A percentile compares a stretch with the other conserved stretches of the same genome.
These are phyloP conservation scores for Ustilago lituana DNA, from an alignment of 1,284 basidiomycete genomes.

Conservation along the genomic window DNA sequence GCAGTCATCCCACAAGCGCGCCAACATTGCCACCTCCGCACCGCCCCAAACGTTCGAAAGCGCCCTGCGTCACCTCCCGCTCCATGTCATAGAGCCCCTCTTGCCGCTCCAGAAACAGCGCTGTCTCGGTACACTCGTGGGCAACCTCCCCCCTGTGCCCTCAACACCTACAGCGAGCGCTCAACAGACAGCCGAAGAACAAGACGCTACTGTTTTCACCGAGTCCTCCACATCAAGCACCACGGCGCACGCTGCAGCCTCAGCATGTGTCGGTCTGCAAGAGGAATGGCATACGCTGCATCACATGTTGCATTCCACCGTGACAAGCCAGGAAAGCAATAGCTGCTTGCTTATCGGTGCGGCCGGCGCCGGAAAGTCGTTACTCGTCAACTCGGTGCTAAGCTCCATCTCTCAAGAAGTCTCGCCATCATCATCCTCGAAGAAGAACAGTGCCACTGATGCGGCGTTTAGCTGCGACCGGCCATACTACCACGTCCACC, in stretches of 20 bases:
- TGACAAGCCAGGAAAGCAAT: constrained; percentile 57
- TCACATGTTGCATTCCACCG: constrained; percentile 41
- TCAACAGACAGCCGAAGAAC: neutral
- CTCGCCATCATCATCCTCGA: neutral
- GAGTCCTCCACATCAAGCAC: neutral
- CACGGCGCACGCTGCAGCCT: constrained; percentile 7
- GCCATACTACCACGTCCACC: constrained; percentile 50
- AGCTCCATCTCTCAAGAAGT: constrained; percentile 6
- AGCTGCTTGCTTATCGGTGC: constrained; percentile 61
- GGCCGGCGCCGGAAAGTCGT: constrained; percentile 51
- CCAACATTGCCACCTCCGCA: neutral
- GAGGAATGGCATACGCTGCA: constrained; percentile 53
- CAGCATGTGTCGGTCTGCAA: constrained; percentile 48
- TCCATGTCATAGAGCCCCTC: constrained; percentile 5
- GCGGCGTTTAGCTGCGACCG: neutral
- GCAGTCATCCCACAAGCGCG: constrained; percentile 6
- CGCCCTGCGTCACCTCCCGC: constrained; percentile 12
- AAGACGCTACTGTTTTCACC: constrained; percentile 17
- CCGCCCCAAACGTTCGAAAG: constrained; percentile 6
- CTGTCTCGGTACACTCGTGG: constrained; percentile 28
- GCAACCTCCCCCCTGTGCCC: constrained; percentile 14
- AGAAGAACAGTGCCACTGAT: no score
- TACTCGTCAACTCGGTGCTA: constrained; percentile 58
- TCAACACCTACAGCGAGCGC: neutral
- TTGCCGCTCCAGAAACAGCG: constrained; percentile 23